Conservation (phyloP, 768 basidiomycete species). For the Naganishia friedmannii region DNA sequence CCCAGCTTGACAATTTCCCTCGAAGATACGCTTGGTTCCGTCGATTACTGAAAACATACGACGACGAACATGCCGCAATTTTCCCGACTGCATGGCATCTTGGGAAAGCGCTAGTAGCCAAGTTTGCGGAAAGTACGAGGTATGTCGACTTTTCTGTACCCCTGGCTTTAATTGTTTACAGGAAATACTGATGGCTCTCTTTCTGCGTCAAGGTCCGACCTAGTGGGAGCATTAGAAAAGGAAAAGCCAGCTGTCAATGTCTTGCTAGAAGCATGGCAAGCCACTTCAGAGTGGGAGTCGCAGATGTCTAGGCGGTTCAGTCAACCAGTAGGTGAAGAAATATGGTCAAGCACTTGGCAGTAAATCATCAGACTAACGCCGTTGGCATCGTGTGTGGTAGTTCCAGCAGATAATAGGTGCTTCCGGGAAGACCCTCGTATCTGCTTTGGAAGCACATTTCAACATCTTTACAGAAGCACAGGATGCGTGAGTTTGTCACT, state of each 20-base stretch:
- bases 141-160: slow-evolving; percentile 47
- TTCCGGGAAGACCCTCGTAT: slow-evolving; percentile 58
- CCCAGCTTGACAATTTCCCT: slow-evolving; percentile 89
- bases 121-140: slow-evolving; percentile 89
- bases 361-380: not conserved
- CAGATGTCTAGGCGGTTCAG: slow-evolving; percentile 79
- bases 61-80: slow-evolving; percentile 75
- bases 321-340: slow-evolving; percentile 55
- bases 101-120: slow-evolving; percentile 72
- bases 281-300: slow-evolving; percentile 81
- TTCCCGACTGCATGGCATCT: slow-evolving; percentile 87
- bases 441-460: slow-evolving; percentile 91
- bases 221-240: slow-evolving; percentile 75
- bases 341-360: not conserved
- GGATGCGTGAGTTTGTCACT: slow-evolving; percentile 57
- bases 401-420: slow-evolving; percentile 40
- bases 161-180: not conserved
- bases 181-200: not conserved
- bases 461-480: slow-evolving; percentile 92
- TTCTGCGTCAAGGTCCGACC: slow-evolving; percentile 65
- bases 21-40: slow-evolving; percentile 94
- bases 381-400: slow-evolving; percentile 25
- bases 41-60: slow-evolving; percentile 75
- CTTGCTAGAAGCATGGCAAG: slow-evolving; percentile 79
- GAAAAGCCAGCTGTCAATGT: slow-evolving; percentile 69